These are phyloP conservation scores for Plasmodium yoelii DNA, from an alignment of 169 alveolate genomes.

Conservation along the genomic window DNA sequence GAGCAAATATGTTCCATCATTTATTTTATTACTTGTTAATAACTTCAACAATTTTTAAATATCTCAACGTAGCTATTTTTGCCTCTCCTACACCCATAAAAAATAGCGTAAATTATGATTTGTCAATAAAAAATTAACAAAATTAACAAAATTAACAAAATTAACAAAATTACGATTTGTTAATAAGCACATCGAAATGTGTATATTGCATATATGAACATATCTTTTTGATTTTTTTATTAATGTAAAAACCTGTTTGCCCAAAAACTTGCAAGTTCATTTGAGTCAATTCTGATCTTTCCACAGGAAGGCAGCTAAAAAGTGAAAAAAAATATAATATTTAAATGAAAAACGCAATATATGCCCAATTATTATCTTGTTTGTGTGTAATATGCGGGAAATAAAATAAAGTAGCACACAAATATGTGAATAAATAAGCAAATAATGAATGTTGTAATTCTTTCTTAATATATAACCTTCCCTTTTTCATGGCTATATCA, in stretches of 20 bases:
- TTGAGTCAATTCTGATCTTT: conserved; percentile 46
- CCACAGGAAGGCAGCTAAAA: conserved; percentile 62
- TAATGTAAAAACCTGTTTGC: conserved; percentile 55
- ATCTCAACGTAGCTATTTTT: conserved; percentile 71
- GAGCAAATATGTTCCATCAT: no score
- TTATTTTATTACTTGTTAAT: conserved; percentile 36
- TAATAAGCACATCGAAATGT: neutral
- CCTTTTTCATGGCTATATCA: conserved; percentile 80
- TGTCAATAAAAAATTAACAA: no score
- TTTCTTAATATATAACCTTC: conserved; percentile 64
- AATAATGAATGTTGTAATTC: no score
- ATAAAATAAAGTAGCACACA: no score
- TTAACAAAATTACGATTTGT: neutral
- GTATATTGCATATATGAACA: neutral
- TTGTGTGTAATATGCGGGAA: no score
- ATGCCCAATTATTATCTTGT: no score
- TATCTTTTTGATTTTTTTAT: conserved; percentile 6
- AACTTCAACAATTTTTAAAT: conserved; percentile 75
- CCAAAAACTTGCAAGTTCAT: conserved; percentile 76
- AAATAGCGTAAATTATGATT: conserved; percentile 1
- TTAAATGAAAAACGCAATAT: no score
- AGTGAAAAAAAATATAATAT: neutral
- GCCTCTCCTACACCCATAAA: conserved; percentile 56
- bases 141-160: no score
- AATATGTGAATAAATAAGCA: no score